These are phyloP conservation scores for Ambrosia hybrid DNA, from an alignment of 140 eudicot genomes.

Conservation along the genomic window DNA sequence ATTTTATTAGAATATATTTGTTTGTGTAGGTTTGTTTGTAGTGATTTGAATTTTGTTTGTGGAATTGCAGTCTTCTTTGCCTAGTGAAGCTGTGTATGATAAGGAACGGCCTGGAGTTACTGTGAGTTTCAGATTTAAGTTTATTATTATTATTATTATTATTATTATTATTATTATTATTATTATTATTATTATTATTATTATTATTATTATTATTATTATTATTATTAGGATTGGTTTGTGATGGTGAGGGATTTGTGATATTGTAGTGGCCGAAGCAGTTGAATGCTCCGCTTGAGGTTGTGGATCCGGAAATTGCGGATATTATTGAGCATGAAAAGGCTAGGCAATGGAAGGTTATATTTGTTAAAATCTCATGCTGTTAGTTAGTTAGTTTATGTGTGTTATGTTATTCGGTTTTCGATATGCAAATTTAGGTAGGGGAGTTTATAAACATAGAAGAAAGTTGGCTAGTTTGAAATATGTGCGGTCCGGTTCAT, in stretches of 20 bases:
- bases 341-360: constrained; percentile 97
- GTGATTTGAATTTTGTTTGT: neutral
- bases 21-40: neutral
- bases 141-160: neutral
- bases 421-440: neutral
- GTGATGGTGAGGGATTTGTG: constrained; percentile 4
- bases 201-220: neutral
- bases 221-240: neutral
- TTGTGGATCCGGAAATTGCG: constrained; percentile 95
- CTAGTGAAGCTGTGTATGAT: constrained; percentile 87
- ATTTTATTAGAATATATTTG: neutral
- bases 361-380: constrained; percentile 2
- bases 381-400: neutral
- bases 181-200: too few species aligned
- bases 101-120: constrained; percentile 75
- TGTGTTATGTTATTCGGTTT: neutral
- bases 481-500: too few species aligned
- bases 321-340: constrained; percentile 97
- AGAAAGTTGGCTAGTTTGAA: too few species aligned
- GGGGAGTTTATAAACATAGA: too few species aligned
- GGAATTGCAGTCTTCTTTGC: constrained; percentile 62
- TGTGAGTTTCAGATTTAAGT: constrained; percentile 33
- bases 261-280: constrained; percentile 96
- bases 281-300: constrained; percentile 89
- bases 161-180: too few species aligned